Percentiles rank a stretch among this genome's conserved stretches.
phyloP scores from a whole-genome alignment of 495 filamentous ascomycete genomes.

The Hypomontagnella submonticulosa region DNA sequence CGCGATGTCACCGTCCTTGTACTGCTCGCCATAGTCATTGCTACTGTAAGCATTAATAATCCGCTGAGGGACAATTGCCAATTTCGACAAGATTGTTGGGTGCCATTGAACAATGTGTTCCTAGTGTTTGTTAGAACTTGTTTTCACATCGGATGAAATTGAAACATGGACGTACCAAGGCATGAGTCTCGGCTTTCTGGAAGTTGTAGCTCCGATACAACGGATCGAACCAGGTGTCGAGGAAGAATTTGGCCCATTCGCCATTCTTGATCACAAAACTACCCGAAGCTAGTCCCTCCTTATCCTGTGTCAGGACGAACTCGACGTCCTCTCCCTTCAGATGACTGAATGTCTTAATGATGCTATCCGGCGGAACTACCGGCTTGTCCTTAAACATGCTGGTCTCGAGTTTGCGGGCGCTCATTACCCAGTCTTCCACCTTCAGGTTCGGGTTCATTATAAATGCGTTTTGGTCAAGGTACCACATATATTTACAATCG shows the following conservation, averaged over 20 bases:
- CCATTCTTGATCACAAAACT: slow-evolving; percentile 86
- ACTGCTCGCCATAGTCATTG: slow-evolving; percentile 59
- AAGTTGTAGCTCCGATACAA: slow-evolving; percentile 94
- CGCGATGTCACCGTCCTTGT: slow-evolving; percentile 88
- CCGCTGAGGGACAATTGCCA: slow-evolving; percentile 86
- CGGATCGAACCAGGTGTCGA: slow-evolving; percentile 97
- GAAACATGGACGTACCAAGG: slow-evolving; percentile 71
- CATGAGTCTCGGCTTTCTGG: slow-evolving; percentile 92
- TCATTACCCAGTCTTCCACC: slow-evolving; percentile 77
- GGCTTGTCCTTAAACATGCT: slow-evolving; percentile 86
- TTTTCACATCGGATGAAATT: background rate
- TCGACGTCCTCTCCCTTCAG: slow-evolving; percentile 80
- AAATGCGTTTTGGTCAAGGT: slow-evolving; percentile 81
- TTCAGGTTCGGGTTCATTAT: slow-evolving; percentile 85
- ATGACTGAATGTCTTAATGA: slow-evolving; percentile 94
- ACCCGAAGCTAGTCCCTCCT: slow-evolving; percentile 76
- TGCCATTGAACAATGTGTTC: slow-evolving; percentile 98
- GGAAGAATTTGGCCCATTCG: slow-evolving; percentile 90
- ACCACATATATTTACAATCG: slow-evolving; percentile 81
- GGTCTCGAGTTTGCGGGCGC: slow-evolving; percentile 71
- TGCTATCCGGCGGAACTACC: slow-evolving; percentile 92
- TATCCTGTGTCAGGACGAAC: slow-evolving; percentile 86
- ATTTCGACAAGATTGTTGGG: slow-evolving; percentile 90
- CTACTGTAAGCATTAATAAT: slow-evolving; percentile 78
- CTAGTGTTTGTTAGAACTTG: slow-evolving; percentile 57